A percentile compares a stretch with the other conserved stretches of the same genome.
phyloP scores from a whole-genome alignment of 2,329 filamentous ascomycete genomes.

The Intubia oerlemansii region DNA sequence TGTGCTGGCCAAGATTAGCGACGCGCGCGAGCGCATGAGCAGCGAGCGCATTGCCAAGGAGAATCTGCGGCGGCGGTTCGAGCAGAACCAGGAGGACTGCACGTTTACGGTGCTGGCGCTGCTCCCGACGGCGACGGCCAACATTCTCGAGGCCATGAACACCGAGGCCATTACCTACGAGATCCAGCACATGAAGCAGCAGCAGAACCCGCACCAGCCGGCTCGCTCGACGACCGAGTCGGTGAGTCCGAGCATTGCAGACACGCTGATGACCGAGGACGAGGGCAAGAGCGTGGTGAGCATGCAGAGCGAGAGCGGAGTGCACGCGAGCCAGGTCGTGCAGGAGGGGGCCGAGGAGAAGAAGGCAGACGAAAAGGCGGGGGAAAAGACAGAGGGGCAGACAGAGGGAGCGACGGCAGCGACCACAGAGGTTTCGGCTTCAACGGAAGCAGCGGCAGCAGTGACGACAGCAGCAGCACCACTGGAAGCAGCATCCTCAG shows the following conservation, averaged over 20 bases:
- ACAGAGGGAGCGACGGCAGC: too few species aligned
- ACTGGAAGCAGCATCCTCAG: too few species aligned
- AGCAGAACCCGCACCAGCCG: conserved; percentile 13
- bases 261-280: conserved; percentile 62
- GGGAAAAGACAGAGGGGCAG: too few species aligned
- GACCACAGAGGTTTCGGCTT: conserved; percentile 8
- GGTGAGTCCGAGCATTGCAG: conserved; percentile 35
- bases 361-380: too few species aligned
- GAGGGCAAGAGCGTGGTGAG: conserved; percentile 57
- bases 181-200: conserved; percentile 73
- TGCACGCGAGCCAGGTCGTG: conserved; percentile 61
- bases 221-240: conserved; percentile 18
- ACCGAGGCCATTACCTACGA: conserved; percentile 87
- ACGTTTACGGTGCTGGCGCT: conserved; percentile 95
- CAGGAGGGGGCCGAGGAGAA: conserved; percentile 12
- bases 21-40: conserved; percentile 89
- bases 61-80: conserved; percentile 87
- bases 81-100: conserved; percentile 98
- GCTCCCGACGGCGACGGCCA: conserved; percentile 74
- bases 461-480: too few species aligned
- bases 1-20: conserved; percentile 73
- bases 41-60: conserved; percentile 90
- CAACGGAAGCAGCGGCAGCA: not conserved
- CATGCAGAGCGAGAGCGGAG: conserved; percentile 58
- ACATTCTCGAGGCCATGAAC: conserved; percentile 69